phyloP scores from a whole-genome alignment of 164 flowering plant genomes.

The Tinospora cordifolia region DNA sequence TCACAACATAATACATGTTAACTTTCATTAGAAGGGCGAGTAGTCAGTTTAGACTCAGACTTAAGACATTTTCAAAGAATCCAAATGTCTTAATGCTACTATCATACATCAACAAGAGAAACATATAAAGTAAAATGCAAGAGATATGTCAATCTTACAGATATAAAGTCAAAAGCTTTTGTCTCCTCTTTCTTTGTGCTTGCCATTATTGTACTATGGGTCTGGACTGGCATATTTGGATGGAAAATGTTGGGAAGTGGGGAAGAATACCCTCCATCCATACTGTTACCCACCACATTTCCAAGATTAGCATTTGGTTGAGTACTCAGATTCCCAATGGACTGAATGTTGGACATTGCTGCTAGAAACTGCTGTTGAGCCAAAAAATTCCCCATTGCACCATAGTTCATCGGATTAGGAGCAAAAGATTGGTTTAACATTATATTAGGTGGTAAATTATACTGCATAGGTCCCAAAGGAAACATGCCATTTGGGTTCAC shows the following conservation, averaged over 20 bases:
- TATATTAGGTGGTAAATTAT: constrained; percentile 48
- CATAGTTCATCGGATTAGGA: constrained; percentile 55
- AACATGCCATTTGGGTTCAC: constrained; percentile 33
- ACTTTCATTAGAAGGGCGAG: neutral
- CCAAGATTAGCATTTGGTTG: constrained; percentile 31
- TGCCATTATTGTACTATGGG: constrained; percentile 35
- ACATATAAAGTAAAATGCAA: neutral
- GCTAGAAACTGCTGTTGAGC: constrained; percentile 81
- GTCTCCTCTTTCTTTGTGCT: constrained; percentile 80
- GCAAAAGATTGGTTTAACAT: constrained; percentile 52
- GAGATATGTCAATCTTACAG: constrained; percentile 44
- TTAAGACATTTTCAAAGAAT: neutral
- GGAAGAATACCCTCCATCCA: constrained; percentile 42
- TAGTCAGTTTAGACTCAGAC: neutral
- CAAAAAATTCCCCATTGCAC: constrained; percentile 57
- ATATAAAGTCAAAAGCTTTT: constrained; percentile 89
- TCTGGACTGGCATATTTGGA: constrained; percentile 38
- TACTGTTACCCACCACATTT: constrained; percentile 25
- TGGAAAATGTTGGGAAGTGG: constrained; percentile 77
- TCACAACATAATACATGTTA: neutral
- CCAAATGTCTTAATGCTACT: neutral
- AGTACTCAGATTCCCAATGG: constrained; percentile 41
- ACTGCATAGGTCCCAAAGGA: constrained; percentile 48
- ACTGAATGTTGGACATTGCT: constrained; percentile 71
- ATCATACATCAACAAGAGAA: neutral